These are phyloP conservation scores for Penicillium flavigenum DNA, from an alignment of 495 filamentous ascomycete genomes.

Conservation along the genomic window DNA sequence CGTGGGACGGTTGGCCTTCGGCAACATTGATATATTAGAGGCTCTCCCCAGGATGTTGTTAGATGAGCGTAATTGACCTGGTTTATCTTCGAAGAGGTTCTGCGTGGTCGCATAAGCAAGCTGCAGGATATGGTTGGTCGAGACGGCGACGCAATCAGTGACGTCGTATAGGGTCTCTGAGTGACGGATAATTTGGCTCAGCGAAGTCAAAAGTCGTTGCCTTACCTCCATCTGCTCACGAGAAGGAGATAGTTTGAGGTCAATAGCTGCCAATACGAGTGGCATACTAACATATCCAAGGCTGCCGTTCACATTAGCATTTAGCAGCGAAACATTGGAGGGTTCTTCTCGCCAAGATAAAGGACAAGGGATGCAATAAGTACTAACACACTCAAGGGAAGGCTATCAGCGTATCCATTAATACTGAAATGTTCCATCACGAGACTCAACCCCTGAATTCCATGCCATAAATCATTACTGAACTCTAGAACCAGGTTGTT, in stretches of 20 bases:
- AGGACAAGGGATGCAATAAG: background rate
- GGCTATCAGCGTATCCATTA: slow-evolving; percentile 22
- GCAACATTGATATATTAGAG: background rate
- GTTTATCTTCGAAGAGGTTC: slow-evolving; percentile 24
- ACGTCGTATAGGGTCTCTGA: slow-evolving; percentile 35
- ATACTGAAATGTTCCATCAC: slow-evolving; percentile 38
- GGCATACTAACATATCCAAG: slow-evolving; percentile 39
- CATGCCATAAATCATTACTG: slow-evolving; percentile 23
- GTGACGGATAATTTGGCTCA: slow-evolving; percentile 35
- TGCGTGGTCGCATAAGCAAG: slow-evolving; percentile 34
- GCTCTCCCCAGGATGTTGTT: background rate
- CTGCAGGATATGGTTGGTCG: slow-evolving; percentile 35
- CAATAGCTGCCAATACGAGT: slow-evolving; percentile 35
- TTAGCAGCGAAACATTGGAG: background rate
- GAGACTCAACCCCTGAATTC: slow-evolving; percentile 23
- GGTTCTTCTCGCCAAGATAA: background rate
- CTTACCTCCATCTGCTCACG: slow-evolving; percentile 18
- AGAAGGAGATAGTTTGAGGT: slow-evolving; percentile 36
- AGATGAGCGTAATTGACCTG: background rate
- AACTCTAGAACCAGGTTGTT: slow-evolving; percentile 13
- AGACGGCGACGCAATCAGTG: slow-evolving; percentile 32
- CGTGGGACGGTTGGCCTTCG: slow-evolving; percentile 12
- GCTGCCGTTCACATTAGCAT: slow-evolving; percentile 8
- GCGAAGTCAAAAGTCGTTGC: slow-evolving; percentile 25
- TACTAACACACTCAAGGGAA: slow-evolving; percentile 37